Evolutionary conservation across 73 alveolate genomes (phyloP), one percentile per base, ranked within the genome.

Genomic region (Stentor roeselii): DNA sequence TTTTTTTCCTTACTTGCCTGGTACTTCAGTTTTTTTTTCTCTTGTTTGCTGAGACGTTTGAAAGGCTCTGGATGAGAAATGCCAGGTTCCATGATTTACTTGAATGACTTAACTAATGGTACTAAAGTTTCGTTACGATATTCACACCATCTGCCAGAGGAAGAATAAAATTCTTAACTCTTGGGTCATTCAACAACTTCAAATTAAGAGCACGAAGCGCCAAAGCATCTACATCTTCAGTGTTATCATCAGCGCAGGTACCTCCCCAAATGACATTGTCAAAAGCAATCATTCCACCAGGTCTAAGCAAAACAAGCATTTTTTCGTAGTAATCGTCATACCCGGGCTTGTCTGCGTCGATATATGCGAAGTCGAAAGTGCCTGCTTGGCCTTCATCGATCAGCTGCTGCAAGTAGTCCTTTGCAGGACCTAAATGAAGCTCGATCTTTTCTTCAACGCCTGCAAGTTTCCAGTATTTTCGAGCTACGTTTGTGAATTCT

Each of bases 281-380:
- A 50, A 90, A 3, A 78, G 78, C 67, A 38, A 90, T 90, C 59
- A 90, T 59, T 3, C 95, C 95, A 3, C 89, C 90, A 3, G 78
- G 58, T 74, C 86, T 87, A 21, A 90, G 42, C 2, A 90, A 84
- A 37, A 40, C 36, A 2, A 61, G 40, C 31, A 83, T 37, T 39
- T 82, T 78, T 35, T 90, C 95, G 60, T 82, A 90, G 83, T 90
- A 90, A 3, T 78, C 35, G 35, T 32, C 77, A 60, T 90, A 90
- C 21, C 84, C 75, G 3, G 82, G 76, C 84, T 90, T 87, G 60
- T 90, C 93, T 31, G 95, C 95, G 75, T 90, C 95, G 50, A 90
- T 39, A 42, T 67, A 90, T 2, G 93, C 95, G 75, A 86, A 90
- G 60, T 90, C 95, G 75, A 90, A 84, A 0, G 82, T 86, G 3